phyloP scores from a whole-genome alignment of 2,329 filamentous ascomycete genomes.

The Raffaelea albimanens region DNA sequence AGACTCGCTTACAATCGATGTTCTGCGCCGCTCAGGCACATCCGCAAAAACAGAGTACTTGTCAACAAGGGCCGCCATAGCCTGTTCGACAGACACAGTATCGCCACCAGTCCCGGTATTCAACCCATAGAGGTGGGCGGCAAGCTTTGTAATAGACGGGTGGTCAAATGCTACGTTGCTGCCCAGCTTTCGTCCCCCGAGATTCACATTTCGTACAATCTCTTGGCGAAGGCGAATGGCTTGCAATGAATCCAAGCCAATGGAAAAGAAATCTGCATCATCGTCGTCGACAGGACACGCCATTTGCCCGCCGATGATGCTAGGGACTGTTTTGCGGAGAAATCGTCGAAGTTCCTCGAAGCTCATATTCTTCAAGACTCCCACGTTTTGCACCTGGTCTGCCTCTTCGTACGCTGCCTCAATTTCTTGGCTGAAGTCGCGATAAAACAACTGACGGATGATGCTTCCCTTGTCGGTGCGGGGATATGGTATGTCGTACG shows the following conservation, averaged over 20 bases:
- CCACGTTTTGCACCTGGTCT: constrained; percentile 11
- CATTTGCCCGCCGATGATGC: constrained; percentile 9
- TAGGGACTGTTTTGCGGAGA: neutral
- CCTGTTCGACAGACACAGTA: constrained; percentile 24
- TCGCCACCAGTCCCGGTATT: constrained; percentile 24
- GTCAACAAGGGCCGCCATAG: constrained; percentile 34
- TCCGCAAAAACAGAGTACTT: constrained; percentile 28
- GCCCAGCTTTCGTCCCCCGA: constrained; percentile 34
- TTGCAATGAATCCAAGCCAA: constrained; percentile 49
- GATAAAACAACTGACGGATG: constrained; percentile 39
- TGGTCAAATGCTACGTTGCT: constrained; percentile 53
- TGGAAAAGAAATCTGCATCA: constrained; percentile 48
- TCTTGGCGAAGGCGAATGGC: constrained; percentile 44
- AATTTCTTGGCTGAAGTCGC: constrained; percentile 32
- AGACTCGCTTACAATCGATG: neutral
- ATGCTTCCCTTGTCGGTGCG: constrained; percentile 44
- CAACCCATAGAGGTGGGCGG: constrained; percentile 32
- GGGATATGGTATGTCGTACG: constrained; percentile 30
- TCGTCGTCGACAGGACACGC: constrained; percentile 17
- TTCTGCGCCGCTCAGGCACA: neutral
- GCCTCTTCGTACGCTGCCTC: constrained; percentile 26
- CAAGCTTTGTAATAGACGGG: constrained; percentile 36
- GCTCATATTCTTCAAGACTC: constrained; percentile 3
- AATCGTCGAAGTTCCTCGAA: neutral
- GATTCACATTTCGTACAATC: constrained; percentile 40